Percentiles rank a stretch among this genome's conserved stretches.
Evolutionary conservation across 2,329 filamentous ascomycete species (phyloP).

Genomic region (Monilinia fructicola): DNA sequence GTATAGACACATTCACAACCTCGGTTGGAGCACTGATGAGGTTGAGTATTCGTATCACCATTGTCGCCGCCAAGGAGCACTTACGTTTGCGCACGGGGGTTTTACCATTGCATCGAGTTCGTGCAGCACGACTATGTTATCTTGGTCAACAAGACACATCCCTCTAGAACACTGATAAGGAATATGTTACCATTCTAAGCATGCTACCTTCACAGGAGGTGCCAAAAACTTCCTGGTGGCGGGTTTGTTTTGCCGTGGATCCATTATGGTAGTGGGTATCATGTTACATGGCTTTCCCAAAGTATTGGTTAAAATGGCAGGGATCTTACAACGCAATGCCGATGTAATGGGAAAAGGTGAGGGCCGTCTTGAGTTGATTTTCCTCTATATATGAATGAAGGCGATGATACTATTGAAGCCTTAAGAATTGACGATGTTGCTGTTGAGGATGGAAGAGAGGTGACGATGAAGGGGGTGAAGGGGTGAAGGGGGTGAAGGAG

Average conservation of each 20-base stretch:
- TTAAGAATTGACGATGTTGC: no score
- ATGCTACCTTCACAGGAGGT: constrained; percentile 52
- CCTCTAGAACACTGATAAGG: neutral
- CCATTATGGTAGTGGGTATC: constrained; percentile 12
- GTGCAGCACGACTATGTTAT: constrained; percentile 45
- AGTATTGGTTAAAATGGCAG: constrained; percentile 1
- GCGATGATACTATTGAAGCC: no score
- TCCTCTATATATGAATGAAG: no score
- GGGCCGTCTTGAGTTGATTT: neutral
- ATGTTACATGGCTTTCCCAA: constrained; percentile 1
- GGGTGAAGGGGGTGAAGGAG: no score
- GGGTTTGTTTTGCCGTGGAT: constrained; percentile 22
- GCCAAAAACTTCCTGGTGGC: constrained; percentile 36
- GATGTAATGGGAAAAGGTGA: no score
- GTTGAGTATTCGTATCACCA: neutral
- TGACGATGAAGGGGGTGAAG: no score
- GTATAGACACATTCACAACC: constrained; percentile 38
- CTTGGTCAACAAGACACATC: constrained; percentile 5
- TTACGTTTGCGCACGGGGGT: constrained; percentile 47
- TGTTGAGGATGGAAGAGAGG: no score
- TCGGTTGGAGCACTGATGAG: constrained; percentile 35
- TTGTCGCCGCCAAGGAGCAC: constrained; percentile 24
- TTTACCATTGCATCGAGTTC: constrained; percentile 50
- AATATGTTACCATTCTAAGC: constrained; percentile 49
- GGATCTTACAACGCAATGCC: neutral